A percentile compares a stretch with the other conserved stretches of the same genome.
Evolutionary conservation across 176 grass and related monocot species (phyloP).

Genomic region (Avena atlantica): DNA sequence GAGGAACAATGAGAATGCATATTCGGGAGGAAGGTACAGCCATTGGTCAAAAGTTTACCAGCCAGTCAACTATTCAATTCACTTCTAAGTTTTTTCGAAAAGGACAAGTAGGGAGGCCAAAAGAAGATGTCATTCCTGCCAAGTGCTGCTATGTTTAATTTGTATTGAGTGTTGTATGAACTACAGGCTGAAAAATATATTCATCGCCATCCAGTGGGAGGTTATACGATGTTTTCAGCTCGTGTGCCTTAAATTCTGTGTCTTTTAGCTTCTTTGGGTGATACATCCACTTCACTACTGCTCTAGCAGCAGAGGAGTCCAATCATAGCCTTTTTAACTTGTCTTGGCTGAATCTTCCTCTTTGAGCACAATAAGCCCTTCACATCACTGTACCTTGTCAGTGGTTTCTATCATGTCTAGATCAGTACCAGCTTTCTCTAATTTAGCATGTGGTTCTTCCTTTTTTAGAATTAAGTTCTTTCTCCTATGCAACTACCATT

Average conservation of each 20-base stretch:
- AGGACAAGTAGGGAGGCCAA: constrained; percentile 37
- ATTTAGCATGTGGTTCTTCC: constrained; percentile 69
- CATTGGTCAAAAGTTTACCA: constrained; percentile 9
- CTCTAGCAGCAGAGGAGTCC: constrained; percentile 71
- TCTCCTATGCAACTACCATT: constrained; percentile 76
- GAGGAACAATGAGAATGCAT: constrained; percentile 6
- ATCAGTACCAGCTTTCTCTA: constrained; percentile 65
- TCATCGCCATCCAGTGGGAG: constrained; percentile 55
- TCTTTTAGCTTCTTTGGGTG: constrained; percentile 73
- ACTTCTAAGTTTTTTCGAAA: not conserved
- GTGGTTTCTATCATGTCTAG: constrained; percentile 70
- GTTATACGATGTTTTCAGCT: constrained; percentile 70
- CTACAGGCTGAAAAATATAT: constrained; percentile 44
- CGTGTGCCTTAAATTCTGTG: constrained; percentile 66
- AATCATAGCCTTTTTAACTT: constrained; percentile 75
- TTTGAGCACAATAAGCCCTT: constrained; percentile 73
- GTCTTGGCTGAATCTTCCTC: constrained; percentile 79
- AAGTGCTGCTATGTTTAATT: constrained; percentile 61
- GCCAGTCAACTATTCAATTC: constrained; percentile 16
- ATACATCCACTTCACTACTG: constrained; percentile 67
- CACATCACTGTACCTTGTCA: constrained; percentile 66
- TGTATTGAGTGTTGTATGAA: constrained; percentile 65
- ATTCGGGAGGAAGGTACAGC: not conserved
- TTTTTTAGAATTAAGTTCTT: constrained; percentile 75
- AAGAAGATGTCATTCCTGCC: constrained; percentile 60